These are phyloP conservation scores for Coniochaeta prunicola DNA, from an alignment of 2,329 filamentous ascomycete species.

Conservation along the genomic window DNA sequence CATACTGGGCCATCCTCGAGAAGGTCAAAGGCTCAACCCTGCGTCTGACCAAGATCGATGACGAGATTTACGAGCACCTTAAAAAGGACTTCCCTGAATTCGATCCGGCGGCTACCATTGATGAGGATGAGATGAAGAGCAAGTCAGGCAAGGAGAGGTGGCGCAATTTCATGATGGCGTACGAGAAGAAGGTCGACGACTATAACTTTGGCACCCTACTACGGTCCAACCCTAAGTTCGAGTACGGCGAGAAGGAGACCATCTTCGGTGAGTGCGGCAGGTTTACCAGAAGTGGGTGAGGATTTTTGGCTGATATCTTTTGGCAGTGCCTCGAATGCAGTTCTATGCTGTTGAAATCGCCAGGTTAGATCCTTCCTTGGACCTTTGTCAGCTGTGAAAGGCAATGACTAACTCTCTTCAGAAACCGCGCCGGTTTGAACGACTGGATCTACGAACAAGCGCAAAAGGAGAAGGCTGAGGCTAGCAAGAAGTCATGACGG, in stretches of 20 bases:
- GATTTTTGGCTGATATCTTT: conserved; percentile 5
- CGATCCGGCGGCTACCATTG: conserved; percentile 69
- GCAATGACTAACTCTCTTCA: conserved; percentile 21
- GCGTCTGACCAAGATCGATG: conserved; percentile 86
- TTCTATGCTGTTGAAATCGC: conserved; percentile 49
- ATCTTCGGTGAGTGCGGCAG: conserved; percentile 63
- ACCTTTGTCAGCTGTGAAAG: background rate
- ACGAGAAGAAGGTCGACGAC: conserved; percentile 93
- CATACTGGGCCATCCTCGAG: conserved; percentile 94
- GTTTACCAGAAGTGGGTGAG: background rate
- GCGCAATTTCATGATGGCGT: conserved; percentile 88
- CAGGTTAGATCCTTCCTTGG: conserved; percentile 18
- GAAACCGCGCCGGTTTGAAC: conserved; percentile 84
- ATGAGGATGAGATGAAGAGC: conserved; percentile 98
- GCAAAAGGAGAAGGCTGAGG: conserved; percentile 47
- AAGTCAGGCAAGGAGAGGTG: conserved; percentile 89
- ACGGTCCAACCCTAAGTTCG: conserved; percentile 65
- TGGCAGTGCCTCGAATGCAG: conserved; percentile 46
- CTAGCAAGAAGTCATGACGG: conserved; percentile 12
- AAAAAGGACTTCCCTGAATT: conserved; percentile 87
- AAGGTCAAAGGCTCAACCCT: conserved; percentile 82
- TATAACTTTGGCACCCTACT: conserved; percentile 98
- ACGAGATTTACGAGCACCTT: conserved; percentile 90
- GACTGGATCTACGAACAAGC: conserved; percentile 94
- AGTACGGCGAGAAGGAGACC: conserved; percentile 83